Base-by-base conservation (phyloP, 2,329 filamentous ascomycete genomes). In the Drechmeria coniospora region DNA sequence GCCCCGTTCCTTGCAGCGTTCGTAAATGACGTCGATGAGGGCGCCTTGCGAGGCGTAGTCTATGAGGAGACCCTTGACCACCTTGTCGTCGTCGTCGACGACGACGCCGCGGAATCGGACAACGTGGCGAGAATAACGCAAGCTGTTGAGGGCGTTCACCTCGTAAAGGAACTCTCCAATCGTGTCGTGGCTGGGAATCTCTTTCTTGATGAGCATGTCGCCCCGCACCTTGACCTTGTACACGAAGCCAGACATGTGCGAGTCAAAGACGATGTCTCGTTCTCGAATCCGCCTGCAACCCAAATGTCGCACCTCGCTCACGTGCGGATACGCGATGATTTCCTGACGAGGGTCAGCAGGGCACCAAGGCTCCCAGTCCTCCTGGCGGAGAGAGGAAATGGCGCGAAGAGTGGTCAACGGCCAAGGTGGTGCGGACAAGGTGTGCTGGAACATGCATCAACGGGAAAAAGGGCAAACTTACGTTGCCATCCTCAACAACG, bases 131-230 rank as follows among this genome's bases (percentile, higher is more conserved):
- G 82, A 81, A 31, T 69, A 72, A 23, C 67, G 64, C 11, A 98
- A 62, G 17, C 73, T 72, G 49, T 79, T 76, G n/a, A 98, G 69
- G 4, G 87, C 87, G 49, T 95, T 94, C 49, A 94, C 80, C 54
- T 98, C 90, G 50, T 98, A 98, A 2, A 95, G 61, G 45, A 98
- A 98, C 49, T 95, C 90, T 36, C 95, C 87, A 13, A 95, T 77
- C 0, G 82, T 90, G 43, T 95, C 87, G 2, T 86, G 87, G 1
- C 87, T 86, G 1, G 90, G 90, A 11, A 98, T 95, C 47, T 98
- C 90, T 51, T 98, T 98, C 53, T 95, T 95, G 54, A 98, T 93
- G 42, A 84, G 77, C 2, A 72, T 59, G 32, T 65, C 58, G 8
- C 69, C 74, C 32, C 69, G 61, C 20, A 84, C 69, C 10, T 60